These are phyloP conservation scores for Phytophthora meadii DNA, from an alignment of 352 stramenopile species.

Conservation along the genomic window DNA sequence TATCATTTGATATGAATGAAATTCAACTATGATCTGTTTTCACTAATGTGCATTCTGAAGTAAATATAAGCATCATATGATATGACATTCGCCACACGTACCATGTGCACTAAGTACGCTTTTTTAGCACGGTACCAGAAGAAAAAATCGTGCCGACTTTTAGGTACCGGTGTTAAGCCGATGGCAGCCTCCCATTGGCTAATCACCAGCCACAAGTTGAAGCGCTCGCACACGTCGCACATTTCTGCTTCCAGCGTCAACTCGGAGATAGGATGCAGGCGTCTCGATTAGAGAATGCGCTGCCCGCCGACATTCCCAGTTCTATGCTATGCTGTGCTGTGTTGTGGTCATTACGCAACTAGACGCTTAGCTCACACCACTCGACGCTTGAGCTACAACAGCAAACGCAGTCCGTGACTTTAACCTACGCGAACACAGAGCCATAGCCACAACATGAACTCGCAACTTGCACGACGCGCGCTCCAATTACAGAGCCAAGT, in stretches of 20 bases:
- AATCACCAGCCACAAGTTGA: constrained; percentile 1
- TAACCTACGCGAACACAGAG: not conserved
- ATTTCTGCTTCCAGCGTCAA: constrained; percentile 12
- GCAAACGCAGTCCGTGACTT: not conserved
- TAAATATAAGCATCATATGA: too few relatives aligned
- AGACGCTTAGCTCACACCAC: constrained; percentile 6
- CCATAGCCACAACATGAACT: constrained; percentile 7
- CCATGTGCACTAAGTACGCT: not conserved
- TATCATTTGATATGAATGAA: too few relatives aligned
- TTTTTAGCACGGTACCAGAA: not conserved
- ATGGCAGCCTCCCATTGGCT: constrained; percentile 1
- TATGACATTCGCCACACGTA: too few relatives aligned
- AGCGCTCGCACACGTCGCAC: constrained; percentile 4
- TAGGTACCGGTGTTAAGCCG: too few relatives aligned
- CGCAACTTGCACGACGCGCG: constrained; percentile 5
- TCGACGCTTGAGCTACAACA: not conserved
- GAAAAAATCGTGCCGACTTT: not conserved
- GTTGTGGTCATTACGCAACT: constrained; percentile 7
- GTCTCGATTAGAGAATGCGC: constrained; percentile 6
- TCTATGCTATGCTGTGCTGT: not conserved
- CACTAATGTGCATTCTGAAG: too few relatives aligned
- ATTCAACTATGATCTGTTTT: too few relatives aligned
- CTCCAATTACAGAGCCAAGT: constrained; percentile 15
- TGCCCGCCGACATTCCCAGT: not conserved
- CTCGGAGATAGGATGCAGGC: constrained; percentile 19